phyloP scores from a whole-genome alignment of 2,329 filamentous ascomycete genomes.

The Venturia nashicola region DNA sequence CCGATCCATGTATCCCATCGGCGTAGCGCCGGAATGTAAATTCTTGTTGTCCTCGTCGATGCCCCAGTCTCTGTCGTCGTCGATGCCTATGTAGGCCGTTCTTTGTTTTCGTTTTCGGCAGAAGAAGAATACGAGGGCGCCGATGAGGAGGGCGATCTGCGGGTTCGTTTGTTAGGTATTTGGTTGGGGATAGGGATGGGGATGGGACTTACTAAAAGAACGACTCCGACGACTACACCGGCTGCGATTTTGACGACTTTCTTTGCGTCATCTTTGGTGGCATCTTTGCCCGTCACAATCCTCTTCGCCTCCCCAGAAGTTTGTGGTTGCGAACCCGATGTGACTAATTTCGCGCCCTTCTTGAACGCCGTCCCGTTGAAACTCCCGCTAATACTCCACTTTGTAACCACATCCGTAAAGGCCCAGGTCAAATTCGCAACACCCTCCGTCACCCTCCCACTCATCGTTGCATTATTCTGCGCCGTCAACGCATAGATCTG shows the following conservation, averaged over 20 bases:
- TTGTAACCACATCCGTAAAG: neutral
- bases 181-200: neutral
- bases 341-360: neutral
- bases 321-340: neutral
- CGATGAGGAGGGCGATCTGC: neutral
- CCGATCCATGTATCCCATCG: neutral
- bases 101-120: neutral
- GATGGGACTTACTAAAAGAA: neutral
- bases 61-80: neutral
- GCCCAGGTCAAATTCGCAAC: neutral
- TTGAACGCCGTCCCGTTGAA: neutral
- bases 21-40: neutral
- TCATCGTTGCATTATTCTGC: conserved; percentile 2
- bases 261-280: neutral
- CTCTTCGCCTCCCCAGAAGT: conserved; percentile 6
- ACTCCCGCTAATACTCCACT: neutral
- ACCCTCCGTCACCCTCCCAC: neutral
- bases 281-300: neutral
- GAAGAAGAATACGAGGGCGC: neutral
- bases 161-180: neutral
- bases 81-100: neutral
- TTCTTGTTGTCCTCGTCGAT: neutral
- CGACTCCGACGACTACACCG: conserved; percentile 3
- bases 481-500: conserved; percentile 1
- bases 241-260: neutral